These are phyloP conservation scores for Trypanosoma rangeli DNA, from an alignment of 208 protist species.

Conservation along the genomic window DNA sequence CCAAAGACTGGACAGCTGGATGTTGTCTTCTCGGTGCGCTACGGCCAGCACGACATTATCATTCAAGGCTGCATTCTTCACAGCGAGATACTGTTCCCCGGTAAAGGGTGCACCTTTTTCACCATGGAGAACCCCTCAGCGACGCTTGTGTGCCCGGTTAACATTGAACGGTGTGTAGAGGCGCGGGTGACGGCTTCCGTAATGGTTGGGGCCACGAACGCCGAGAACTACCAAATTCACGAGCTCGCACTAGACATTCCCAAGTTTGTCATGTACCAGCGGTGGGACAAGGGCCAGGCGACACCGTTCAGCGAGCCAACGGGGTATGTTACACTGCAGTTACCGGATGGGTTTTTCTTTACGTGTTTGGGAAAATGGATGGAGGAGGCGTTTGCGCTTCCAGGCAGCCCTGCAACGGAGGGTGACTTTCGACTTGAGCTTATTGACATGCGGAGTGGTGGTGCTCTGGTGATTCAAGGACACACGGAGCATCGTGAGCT, in stretches of 20 bases:
- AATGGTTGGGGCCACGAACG: conserved; percentile 66
- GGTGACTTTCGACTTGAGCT: conserved; percentile 45
- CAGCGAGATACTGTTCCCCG: conserved; percentile 49
- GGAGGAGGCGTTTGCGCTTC: conserved; percentile 49
- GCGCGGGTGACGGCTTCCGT: conserved; percentile 68
- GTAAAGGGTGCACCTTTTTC: conserved; percentile 42
- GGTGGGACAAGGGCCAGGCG: conserved; percentile 20
- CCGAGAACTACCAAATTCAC: conserved; percentile 80
- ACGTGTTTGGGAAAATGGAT: conserved; percentile 44
- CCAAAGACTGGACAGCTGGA: conserved; percentile 30
- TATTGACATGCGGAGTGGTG: conserved; percentile 66
- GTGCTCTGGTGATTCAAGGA: conserved; percentile 49
- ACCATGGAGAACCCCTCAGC: conserved; percentile 38
- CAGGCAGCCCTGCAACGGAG: conserved; percentile 30
- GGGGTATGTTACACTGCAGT: conserved; percentile 48
- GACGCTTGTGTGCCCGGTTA: conserved; percentile 58
- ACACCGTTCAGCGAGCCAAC: conserved; percentile 27
- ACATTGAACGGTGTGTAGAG: conserved; percentile 55
- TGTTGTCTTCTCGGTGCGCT: conserved; percentile 38
- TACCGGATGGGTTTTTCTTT: conserved; percentile 44
- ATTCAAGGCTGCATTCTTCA: conserved; percentile 75
- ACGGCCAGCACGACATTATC: conserved; percentile 39
- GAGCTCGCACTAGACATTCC: conserved; percentile 78
- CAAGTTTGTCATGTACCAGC: conserved; percentile 82
- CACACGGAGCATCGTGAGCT: conserved; percentile 29